Percentiles rank a stretch among this genome's conserved stretches.
These are phyloP conservation scores for Batkoa obscura DNA, from an alignment of 371 early-diverging fungal genomes.

Conservation along the genomic window DNA sequence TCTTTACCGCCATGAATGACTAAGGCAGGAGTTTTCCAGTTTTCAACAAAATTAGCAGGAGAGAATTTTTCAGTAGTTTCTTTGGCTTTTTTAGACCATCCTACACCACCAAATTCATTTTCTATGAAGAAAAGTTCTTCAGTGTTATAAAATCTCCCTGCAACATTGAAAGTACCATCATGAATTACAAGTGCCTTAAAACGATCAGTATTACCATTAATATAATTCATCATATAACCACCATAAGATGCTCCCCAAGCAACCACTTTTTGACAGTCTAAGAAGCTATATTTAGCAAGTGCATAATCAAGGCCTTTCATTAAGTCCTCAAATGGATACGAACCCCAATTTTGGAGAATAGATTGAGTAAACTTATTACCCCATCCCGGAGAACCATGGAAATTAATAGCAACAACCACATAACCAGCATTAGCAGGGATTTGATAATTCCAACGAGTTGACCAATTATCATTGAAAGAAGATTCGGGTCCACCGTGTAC, in stretches of 20 bases:
- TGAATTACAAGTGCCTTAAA: slow-evolving; percentile 64
- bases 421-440: slow-evolving; percentile 55
- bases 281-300: slow-evolving; percentile 26
- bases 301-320: slow-evolving; percentile 51
- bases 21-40: slow-evolving; percentile 65
- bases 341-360: slow-evolving; percentile 59
- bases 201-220: slow-evolving; percentile 39
- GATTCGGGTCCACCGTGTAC: slow-evolving; percentile 39
- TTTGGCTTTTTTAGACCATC: slow-evolving; percentile 20
- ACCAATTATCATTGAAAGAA: slow-evolving; percentile 2
- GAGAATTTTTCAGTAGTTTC: slow-evolving; percentile 36
- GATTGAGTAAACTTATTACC: slow-evolving; percentile 64
- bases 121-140: slow-evolving; percentile 72
- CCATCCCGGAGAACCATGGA: slow-evolving; percentile 65
- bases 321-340: slow-evolving; percentile 47
- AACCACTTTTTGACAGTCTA: slow-evolving; percentile 36
- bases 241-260: slow-evolving; percentile 70
- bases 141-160: slow-evolving; percentile 41
- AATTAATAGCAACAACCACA: slow-evolving; percentile 51
- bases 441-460: slow-evolving; percentile 31
- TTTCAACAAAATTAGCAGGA: slow-evolving; percentile 45
- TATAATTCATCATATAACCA: slow-evolving; percentile 60
- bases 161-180: slow-evolving; percentile 57
- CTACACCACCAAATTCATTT: slow-evolving; percentile 41
- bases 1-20: slow-evolving; percentile 49